Base-by-base conservation (phyloP, 495 filamentous ascomycete genomes). In the Penicillium pulvis region DNA sequence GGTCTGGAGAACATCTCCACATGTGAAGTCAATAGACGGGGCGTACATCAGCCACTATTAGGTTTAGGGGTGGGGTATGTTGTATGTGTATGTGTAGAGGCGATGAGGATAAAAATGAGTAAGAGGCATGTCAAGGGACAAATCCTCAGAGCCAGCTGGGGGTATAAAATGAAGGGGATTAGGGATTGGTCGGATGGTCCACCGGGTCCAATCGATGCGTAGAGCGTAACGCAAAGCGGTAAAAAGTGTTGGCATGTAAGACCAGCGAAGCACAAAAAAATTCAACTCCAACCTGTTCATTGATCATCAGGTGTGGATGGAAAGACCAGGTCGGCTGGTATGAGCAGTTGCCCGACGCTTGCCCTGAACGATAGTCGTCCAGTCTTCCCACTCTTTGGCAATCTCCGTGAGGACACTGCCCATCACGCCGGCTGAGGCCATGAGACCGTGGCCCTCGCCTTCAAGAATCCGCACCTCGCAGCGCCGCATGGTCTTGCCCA, bases 401-500 rank as follows among this genome's bases (percentile, higher is more conserved):
- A 98, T 94, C 72, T 98, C 94, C 72, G 91, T 95, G 61, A 98
- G 70, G 20, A 98, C 89, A 53, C 86, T 85, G 24, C 91, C 89
- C 95, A 99, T 98, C 23, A 99, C 93, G 17, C 75, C 73, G 8
- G 94, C 93, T 51, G 89, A 93, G 1, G 95, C 94, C 94, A 99
- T 99, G 42, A 99, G 74, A 0, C 95, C 95, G 66, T 99, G 94
- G 4, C 92, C 92, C 70, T 99, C 94, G 6, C 90, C 92, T 59
- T 96, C 90, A 12, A 99, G 78, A 6, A 98, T 83, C 11, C 94
- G 80, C 17, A 99, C 92, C 71, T 98, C 94, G 67, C 92, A 95
- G 42, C 89, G 81, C 24, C 88, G 83, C 94, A 98, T 98, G 39
- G 87, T 92, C 69, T 92, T 92, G 23, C 91, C 92, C 17, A 99